Evolutionary conservation across 164 flowering plant genomes (phyloP).

Genomic region (Nymphaea thermarum): DNA sequence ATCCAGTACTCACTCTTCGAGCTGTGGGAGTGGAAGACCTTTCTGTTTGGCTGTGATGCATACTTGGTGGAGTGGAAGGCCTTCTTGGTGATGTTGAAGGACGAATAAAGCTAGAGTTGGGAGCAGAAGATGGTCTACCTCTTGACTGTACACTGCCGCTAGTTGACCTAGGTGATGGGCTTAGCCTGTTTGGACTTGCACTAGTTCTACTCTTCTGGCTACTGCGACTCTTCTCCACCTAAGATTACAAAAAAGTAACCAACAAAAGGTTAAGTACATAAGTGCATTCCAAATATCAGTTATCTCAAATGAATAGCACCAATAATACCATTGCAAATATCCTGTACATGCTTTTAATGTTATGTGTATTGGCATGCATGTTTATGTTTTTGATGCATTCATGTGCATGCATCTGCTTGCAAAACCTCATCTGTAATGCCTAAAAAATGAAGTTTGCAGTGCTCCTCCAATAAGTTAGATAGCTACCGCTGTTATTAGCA

Average conservation of each 20-base stretch:
- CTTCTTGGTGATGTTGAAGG: slow-evolving; percentile 50
- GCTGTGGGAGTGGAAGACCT: slow-evolving; percentile 71
- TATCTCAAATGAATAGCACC: too few species aligned
- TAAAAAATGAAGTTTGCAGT: not conserved
- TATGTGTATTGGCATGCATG: not conserved
- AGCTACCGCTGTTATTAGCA: too few species aligned
- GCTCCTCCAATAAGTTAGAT: too few species aligned
- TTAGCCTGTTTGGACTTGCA: slow-evolving; percentile 81
- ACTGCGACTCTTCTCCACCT: slow-evolving; percentile 45
- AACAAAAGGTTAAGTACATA: not conserved
- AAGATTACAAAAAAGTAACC: not conserved
- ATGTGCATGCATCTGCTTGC: not conserved
- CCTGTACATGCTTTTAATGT: not conserved
- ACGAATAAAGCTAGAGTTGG: slow-evolving; percentile 39
- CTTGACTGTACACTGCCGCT: slow-evolving; percentile 34
- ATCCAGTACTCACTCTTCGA: slow-evolving; percentile 57
- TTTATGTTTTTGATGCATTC: not conserved
- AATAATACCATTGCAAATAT: too few species aligned
- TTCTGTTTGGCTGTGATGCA: slow-evolving; percentile 58
- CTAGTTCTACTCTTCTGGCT: slow-evolving; percentile 56
- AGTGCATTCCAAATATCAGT: not conserved
- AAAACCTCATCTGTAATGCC: not conserved
- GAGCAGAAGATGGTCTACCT: slow-evolving; percentile 65
- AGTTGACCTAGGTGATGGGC: slow-evolving; percentile 76
- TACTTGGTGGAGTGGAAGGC: slow-evolving; percentile 67